phyloP scores from a whole-genome alignment of 1,284 basidiomycete genomes.

The Ustilago sp. region DNA sequence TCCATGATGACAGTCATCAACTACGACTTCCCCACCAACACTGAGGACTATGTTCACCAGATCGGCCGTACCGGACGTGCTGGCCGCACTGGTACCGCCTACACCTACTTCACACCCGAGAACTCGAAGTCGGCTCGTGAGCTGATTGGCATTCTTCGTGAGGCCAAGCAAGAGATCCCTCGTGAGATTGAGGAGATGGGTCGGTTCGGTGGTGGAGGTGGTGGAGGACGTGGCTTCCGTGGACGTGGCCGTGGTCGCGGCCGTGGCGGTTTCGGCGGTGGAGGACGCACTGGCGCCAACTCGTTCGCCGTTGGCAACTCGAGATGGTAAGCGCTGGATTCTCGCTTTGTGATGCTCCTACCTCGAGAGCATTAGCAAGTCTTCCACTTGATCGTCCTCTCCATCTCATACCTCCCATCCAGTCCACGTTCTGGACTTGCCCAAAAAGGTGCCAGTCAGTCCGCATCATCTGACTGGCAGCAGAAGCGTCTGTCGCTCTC shows the following conservation, averaged over 20 bases:
- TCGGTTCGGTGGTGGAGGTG: slow-evolving; percentile 75
- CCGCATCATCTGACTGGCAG: not conserved
- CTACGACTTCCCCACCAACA: slow-evolving; percentile 97
- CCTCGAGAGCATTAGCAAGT: not conserved
- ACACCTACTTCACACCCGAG: slow-evolving; percentile 87
- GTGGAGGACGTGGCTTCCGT: slow-evolving; percentile 57
- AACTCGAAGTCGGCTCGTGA: slow-evolving; percentile 95
- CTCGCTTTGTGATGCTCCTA: no score
- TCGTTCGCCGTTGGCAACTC: slow-evolving; percentile 57
- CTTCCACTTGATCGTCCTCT: not conserved
- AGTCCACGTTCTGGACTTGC: not conserved
- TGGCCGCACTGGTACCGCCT: slow-evolving; percentile 83
- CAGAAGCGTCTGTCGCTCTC: not conserved
- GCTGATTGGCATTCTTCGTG: slow-evolving; percentile 85
- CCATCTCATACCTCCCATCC: not conserved
- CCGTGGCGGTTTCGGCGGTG: slow-evolving; percentile 47
- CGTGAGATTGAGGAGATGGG: slow-evolving; percentile 93
- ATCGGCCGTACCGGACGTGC: slow-evolving; percentile 83
- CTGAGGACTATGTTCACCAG: slow-evolving; percentile 92
- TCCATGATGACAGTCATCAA: slow-evolving; percentile 71
- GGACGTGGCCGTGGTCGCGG: slow-evolving; percentile 61
- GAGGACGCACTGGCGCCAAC: slow-evolving; percentile 63
- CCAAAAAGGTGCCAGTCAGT: not conserved
- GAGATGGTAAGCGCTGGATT: slow-evolving; percentile 46
- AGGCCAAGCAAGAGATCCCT: slow-evolving; percentile 89